Conservation (phyloP, 23 red algal genomes). For the Gracilaria vermiculophylla region DNA sequence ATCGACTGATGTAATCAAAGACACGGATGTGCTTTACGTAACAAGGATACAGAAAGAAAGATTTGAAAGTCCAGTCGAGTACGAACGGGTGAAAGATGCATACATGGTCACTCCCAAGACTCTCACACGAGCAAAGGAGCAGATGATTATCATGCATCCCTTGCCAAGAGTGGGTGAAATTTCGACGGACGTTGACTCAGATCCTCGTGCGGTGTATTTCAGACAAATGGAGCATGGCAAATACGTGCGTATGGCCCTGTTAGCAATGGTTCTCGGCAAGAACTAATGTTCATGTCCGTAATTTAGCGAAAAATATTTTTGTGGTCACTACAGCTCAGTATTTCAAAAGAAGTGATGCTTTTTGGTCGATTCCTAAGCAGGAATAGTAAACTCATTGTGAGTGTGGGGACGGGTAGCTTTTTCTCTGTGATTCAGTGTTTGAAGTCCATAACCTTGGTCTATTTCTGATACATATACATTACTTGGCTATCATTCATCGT, state of each 20-base stretch:
- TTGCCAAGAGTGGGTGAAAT: slow-evolving; percentile 93
- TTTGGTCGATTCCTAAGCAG: too few relatives aligned
- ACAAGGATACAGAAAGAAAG: slow-evolving; percentile 92
- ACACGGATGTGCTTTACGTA: slow-evolving; percentile 96
- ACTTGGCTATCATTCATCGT: too few relatives aligned
- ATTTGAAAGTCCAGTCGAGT: slow-evolving; percentile 59
- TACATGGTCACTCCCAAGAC: slow-evolving; percentile 86
- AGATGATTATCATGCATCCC: slow-evolving; percentile 99
- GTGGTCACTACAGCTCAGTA: too few relatives aligned
- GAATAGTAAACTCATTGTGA: too few relatives aligned
- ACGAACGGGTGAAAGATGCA: slow-evolving; percentile 68
- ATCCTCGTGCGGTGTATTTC: slow-evolving; percentile 98
- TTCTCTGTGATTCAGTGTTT: too few relatives aligned
- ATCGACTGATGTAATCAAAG: slow-evolving; percentile 56
- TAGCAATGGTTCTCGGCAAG: slow-evolving; percentile 92
- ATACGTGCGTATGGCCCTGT: slow-evolving; percentile 96
- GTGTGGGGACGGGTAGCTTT: too few relatives aligned
- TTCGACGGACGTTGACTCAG: slow-evolving; percentile 76
- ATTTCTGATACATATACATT: too few relatives aligned
- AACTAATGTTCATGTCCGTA: slow-evolving; percentile 40
- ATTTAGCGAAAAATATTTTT: too few relatives aligned
- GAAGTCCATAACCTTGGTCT: too few relatives aligned
- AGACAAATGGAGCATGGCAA: slow-evolving; percentile 98
- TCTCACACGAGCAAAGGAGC: slow-evolving; percentile 88
- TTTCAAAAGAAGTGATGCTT: too few relatives aligned